Evolutionary conservation across 768 basidiomycete genomes (phyloP).

Genomic region (Kondoa malvinella): DNA sequence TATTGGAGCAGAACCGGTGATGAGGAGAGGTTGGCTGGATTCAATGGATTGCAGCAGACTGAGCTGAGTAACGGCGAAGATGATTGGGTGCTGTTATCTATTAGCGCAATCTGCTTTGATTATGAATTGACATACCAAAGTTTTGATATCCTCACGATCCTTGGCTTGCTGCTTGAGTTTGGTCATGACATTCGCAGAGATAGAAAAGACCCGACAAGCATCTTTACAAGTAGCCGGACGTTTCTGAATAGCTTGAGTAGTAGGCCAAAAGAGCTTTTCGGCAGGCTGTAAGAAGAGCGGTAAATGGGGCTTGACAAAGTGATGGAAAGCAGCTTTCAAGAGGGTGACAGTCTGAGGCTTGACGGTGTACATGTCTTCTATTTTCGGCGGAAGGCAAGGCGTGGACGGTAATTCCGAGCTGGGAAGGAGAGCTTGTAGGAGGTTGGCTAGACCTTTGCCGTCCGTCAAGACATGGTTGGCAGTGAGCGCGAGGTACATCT

Average conservation of each 20-base stretch:
- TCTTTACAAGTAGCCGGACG: background rate
- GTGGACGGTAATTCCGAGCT: background rate
- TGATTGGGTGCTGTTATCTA: background rate
- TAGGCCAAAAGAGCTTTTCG: background rate
- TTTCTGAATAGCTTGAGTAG: background rate
- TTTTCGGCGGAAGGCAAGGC: background rate
- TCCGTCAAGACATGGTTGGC: background rate
- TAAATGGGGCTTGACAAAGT: background rate
- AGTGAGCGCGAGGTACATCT: background rate
- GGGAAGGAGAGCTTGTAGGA: background rate
- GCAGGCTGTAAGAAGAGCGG: background rate
- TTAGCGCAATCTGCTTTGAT: background rate
- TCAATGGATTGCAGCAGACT: background rate
- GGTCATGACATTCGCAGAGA: background rate
- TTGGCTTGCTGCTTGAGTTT: background rate
- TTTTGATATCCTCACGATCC: background rate
- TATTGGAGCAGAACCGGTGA: background rate
- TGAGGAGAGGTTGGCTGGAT: background rate
- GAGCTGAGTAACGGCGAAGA: background rate
- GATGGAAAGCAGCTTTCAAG: background rate
- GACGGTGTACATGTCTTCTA: background rate
- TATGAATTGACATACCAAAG: background rate
- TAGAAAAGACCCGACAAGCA: background rate
- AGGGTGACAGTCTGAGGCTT: background rate
- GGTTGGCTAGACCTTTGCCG: background rate